Evolutionary conservation across 2,329 filamentous ascomycete species (phyloP).

Genomic region (Penicillium sp.): DNA sequence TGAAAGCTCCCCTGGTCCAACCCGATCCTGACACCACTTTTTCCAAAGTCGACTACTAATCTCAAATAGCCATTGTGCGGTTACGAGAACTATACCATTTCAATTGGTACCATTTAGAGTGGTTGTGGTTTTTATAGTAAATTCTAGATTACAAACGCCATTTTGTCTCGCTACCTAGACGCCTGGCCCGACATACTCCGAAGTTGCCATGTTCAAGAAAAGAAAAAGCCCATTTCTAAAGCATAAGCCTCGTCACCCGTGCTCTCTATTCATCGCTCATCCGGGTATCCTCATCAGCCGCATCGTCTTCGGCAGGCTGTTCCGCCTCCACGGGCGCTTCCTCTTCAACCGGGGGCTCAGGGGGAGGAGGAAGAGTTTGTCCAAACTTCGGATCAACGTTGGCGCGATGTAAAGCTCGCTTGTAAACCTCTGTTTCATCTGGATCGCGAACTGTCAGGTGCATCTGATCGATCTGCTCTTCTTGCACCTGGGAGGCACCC

Average conservation of each 20-base stretch:
- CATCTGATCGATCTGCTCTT: slow-evolving; percentile 57
- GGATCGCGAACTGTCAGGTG: slow-evolving; percentile 58
- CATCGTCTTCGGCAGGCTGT: slow-evolving; percentile 13
- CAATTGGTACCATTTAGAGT: neutral
- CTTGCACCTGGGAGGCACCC: slow-evolving; percentile 45
- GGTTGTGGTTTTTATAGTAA: neutral
- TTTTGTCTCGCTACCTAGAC: slow-evolving; percentile 12
- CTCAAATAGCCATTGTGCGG: neutral
- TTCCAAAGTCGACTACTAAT: too few relatives aligned
- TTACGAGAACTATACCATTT: neutral
- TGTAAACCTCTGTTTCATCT: slow-evolving; percentile 53
- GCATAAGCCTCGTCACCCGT: neutral
- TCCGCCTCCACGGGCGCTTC: slow-evolving; percentile 17
- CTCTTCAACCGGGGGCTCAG: slow-evolving; percentile 22
- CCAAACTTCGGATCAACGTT: slow-evolving; percentile 52
- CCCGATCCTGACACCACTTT: too few relatives aligned
- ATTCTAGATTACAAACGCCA: slow-evolving; percentile 13
- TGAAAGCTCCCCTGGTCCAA: too few relatives aligned
- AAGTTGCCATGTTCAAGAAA: slow-evolving; percentile 10
- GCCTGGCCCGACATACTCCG: slow-evolving; percentile 12
- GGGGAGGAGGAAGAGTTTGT: slow-evolving; percentile 40
- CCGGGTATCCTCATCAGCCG: slow-evolving; percentile 26
- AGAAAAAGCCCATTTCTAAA: slow-evolving; percentile 4
- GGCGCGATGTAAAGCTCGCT: slow-evolving; percentile 49
- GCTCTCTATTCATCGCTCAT: slow-evolving; percentile 27